phyloP scores from a whole-genome alignment of 768 basidiomycete genomes.

The Hypholoma fasciculare region DNA sequence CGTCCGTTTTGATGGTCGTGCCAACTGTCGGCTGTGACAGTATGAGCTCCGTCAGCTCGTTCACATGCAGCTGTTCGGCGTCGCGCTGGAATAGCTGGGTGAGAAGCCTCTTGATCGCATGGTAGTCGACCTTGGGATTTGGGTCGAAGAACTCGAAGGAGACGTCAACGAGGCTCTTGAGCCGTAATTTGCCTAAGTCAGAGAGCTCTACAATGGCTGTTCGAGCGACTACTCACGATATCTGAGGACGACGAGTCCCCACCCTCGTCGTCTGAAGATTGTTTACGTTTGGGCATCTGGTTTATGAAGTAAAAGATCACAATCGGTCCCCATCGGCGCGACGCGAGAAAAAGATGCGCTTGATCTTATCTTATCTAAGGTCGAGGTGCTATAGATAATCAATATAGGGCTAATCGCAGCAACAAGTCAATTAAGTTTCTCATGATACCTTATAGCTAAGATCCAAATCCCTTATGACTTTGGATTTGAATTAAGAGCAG shows the following conservation, averaged over 20 bases:
- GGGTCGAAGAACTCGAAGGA: slow-evolving; percentile 95
- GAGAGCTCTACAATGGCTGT: not conserved
- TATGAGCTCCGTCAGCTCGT: slow-evolving; percentile 80
- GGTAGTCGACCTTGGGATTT: slow-evolving; percentile 79
- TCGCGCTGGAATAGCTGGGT: slow-evolving; percentile 74
- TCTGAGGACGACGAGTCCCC: slow-evolving; percentile 25
- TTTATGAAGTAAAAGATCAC: slow-evolving; percentile 13
- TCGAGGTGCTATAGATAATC: no score
- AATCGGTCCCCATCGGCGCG: slow-evolving; percentile 19
- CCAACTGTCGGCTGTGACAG: slow-evolving; percentile 75
- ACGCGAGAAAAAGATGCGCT: slow-evolving; percentile 9
- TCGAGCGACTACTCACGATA: slow-evolving; percentile 14
- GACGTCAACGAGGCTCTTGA: slow-evolving; percentile 64
- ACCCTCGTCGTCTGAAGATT: slow-evolving; percentile 20
- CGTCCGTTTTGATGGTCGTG: slow-evolving; percentile 92
- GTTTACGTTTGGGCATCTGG: slow-evolving; percentile 31
- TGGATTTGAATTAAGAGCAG: no score
- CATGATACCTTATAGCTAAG: no score
- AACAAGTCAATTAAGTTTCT: no score
- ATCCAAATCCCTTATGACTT: no score
- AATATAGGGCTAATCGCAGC: no score
- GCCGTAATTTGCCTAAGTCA: slow-evolving; percentile 8
- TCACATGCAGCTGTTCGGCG: slow-evolving; percentile 66
- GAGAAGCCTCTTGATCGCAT: slow-evolving; percentile 77
- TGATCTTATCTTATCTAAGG: slow-evolving; percentile 16